These are phyloP conservation scores for Cordia subcordata DNA, from an alignment of 257 asterid genomes.

Conservation along the genomic window DNA sequence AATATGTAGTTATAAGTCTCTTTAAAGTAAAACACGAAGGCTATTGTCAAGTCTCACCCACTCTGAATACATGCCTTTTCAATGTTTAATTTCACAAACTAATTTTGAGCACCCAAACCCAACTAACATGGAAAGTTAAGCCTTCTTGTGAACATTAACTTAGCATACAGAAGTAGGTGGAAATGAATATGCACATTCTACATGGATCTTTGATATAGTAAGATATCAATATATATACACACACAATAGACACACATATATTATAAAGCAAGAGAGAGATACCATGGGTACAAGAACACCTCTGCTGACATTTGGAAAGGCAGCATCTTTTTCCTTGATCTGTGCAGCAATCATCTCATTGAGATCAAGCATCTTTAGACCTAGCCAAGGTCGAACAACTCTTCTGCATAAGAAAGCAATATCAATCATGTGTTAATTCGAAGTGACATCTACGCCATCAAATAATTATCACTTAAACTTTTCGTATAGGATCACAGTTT, in stretches of 20 bases:
- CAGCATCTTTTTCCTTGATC: slow-evolving; percentile 66
- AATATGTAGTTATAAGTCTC: too few species aligned
- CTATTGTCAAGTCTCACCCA: too few species aligned
- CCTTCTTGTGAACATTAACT: too few species aligned
- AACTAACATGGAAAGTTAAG: too few species aligned
- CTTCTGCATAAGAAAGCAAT: slow-evolving; percentile 50
- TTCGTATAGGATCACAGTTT: too few species aligned
- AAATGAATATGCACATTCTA: too few species aligned
- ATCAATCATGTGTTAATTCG: slow-evolving; percentile 2
- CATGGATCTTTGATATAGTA: not conserved
- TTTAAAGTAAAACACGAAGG: too few species aligned
- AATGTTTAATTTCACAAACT: too few species aligned
- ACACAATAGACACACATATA: not conserved
- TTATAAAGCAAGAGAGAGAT: slow-evolving; percentile 8
- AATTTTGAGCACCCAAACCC: too few species aligned
- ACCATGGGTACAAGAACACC: slow-evolving; percentile 90
- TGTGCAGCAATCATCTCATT: slow-evolving; percentile 71
- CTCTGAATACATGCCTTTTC: too few species aligned
- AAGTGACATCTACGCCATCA: not conserved
- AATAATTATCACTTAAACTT: not conserved
- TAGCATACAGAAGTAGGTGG: too few species aligned
- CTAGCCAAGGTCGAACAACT: slow-evolving; percentile 96
- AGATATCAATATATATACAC: not conserved
- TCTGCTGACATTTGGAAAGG: slow-evolving; percentile 59
- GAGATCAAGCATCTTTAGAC: slow-evolving; percentile 86